Evolutionary conservation across 371 early-diverging fungal genomes (phyloP).

Genomic region (Catenaria anguillulae): DNA sequence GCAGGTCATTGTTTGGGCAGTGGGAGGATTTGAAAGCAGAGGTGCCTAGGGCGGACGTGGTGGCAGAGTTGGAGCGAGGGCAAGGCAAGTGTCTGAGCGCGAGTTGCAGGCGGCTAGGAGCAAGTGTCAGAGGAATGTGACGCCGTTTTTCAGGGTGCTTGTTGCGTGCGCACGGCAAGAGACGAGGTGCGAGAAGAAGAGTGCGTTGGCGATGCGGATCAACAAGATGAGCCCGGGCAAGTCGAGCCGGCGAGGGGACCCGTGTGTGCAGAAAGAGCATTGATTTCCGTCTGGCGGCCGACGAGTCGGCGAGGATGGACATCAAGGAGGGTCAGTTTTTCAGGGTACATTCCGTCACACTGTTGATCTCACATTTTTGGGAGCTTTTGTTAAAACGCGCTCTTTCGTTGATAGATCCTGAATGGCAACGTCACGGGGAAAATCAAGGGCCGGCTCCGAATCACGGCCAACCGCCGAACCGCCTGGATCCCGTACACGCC

Average conservation of each 20-base stretch:
- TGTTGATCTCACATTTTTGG: neutral
- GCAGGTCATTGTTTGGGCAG: neutral
- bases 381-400: neutral
- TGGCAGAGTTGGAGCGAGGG: neutral
- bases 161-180: neutral
- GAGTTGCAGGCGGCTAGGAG: neutral
- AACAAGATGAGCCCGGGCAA: neutral
- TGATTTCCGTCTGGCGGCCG: neutral
- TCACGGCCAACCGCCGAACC: neutral
- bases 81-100: neutral
- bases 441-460: neutral
- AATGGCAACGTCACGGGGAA: neutral
- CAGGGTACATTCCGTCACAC: neutral
- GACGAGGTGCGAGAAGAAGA: neutral
- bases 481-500: neutral
- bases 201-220: no score
- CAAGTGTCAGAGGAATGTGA: neutral
- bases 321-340: neutral
- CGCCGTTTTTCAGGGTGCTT: neutral
- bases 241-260: neutral
- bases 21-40: neutral
- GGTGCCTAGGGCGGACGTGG: no score
- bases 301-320: neutral
- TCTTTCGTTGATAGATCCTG: neutral
- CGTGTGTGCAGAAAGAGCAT: neutral